A percentile compares a stretch with the other conserved stretches of the same genome.
phyloP scores from a whole-genome alignment of 2,329 filamentous ascomycete genomes.

The Arachnomyces sp. region DNA sequence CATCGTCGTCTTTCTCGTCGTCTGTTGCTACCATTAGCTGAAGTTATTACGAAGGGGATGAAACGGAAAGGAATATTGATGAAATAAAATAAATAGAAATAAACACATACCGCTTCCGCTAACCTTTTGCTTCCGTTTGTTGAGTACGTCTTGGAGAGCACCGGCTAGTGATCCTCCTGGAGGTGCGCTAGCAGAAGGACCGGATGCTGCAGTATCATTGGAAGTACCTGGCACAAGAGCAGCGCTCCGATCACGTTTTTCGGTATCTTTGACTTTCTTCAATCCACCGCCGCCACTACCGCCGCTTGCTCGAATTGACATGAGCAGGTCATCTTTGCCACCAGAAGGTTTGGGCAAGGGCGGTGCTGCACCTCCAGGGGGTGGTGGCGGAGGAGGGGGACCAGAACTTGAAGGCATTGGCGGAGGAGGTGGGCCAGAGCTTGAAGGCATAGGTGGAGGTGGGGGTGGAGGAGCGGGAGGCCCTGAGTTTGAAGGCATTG shows the following conservation, averaged over 20 bases:
- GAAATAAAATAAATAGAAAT: slow-evolving; percentile 7
- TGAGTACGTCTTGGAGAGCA: slow-evolving; percentile 68
- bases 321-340: slow-evolving; percentile 37
- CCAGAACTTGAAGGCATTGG: slow-evolving; percentile 31
- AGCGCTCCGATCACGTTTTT: slow-evolving; percentile 41
- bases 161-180: slow-evolving; percentile 63
- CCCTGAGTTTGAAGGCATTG: slow-evolving; percentile 24
- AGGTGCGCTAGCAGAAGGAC: slow-evolving; percentile 45
- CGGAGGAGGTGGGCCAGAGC: slow-evolving; percentile 33
- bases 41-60: background rate
- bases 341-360: slow-evolving; percentile 36
- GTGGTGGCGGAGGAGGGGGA: slow-evolving; percentile 46
- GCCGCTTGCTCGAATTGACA: slow-evolving; percentile 48
- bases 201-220: slow-evolving; percentile 46
- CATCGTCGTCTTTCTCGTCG: slow-evolving; percentile 40
- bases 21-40: slow-evolving; percentile 28
- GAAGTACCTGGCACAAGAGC: slow-evolving; percentile 41
- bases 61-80: background rate
- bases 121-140: slow-evolving; percentile 87
- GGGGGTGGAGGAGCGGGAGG: slow-evolving; percentile 39
- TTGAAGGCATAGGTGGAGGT: slow-evolving; percentile 20
- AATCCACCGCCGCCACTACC: slow-evolving; percentile 42
- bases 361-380: slow-evolving; percentile 29
- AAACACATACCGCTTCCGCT: slow-evolving; percentile 77
- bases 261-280: slow-evolving; percentile 38